phyloP scores from a whole-genome alignment of 1,139 yeast genomes.

The Pichia sp. region DNA sequence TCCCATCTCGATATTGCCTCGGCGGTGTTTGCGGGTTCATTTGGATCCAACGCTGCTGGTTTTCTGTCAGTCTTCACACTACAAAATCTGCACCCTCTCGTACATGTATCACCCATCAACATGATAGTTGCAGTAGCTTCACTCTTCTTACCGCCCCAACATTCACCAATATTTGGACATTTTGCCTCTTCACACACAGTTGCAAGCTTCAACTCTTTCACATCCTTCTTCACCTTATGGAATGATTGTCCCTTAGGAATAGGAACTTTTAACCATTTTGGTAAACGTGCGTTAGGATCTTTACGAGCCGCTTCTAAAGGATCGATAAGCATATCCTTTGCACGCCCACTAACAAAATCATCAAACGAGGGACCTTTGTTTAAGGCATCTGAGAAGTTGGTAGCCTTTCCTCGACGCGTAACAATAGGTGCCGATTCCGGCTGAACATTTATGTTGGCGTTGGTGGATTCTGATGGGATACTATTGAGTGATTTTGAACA shows the following conservation, averaged over 20 bases:
- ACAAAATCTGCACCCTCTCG: slow-evolving; percentile 97
- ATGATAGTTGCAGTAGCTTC: slow-evolving; percentile 99
- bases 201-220: slow-evolving; percentile 79
- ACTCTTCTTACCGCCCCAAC: slow-evolving; percentile 97
- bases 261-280: slow-evolving; percentile 91
- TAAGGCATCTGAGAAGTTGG: slow-evolving; percentile 62
- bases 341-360: slow-evolving; percentile 79
- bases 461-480: too few relatives aligned
- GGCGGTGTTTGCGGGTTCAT: slow-evolving; percentile 97
- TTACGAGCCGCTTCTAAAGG: slow-evolving; percentile 63
- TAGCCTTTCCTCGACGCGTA: slow-evolving; percentile 40
- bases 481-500: too few relatives aligned
- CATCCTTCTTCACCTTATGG: slow-evolving; percentile 75
- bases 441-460: too few relatives aligned
- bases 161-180: slow-evolving; percentile 98
- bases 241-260: slow-evolving; percentile 89
- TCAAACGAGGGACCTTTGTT: slow-evolving; percentile 91
- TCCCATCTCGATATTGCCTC: slow-evolving; percentile 99
- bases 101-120: slow-evolving; percentile 98
- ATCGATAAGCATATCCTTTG: slow-evolving; percentile 53
- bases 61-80: slow-evolving; percentile 87
- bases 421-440: too few relatives aligned
- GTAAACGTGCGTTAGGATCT: slow-evolving; percentile 57
- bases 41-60: slow-evolving; percentile 88
- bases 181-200: slow-evolving; percentile 98